Evolutionary conservation across 805 yeast genomes (phyloP), one percentile per base, ranked within the genome.

Genomic region (Candida ovalis): DNA sequence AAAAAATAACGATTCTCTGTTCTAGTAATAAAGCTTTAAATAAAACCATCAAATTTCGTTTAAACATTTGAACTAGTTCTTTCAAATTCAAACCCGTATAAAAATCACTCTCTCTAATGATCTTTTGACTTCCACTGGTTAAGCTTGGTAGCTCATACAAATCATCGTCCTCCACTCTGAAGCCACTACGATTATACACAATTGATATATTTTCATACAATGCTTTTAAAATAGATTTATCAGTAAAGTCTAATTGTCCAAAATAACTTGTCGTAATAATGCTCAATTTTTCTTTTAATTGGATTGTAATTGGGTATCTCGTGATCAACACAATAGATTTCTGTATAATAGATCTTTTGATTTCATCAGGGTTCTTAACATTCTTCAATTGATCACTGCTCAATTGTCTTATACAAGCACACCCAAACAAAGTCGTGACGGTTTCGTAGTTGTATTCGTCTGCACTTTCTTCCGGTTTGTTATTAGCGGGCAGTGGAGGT

Each of bases 321-420:
- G 69, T 59, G n/a, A 94, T 78, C 35, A 94, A 83, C 4, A 94
- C 96, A 25, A 94, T 79, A 0, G 96, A 84, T 61, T 94, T 94
- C 60, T 94, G 99, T 2, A 94, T 91, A 0, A 89, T 82, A 1
- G 96, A 86, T 48, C 99, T 73, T 44, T 57, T 63, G 22, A 52
- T 37, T 19, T 59, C 55, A 18, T 50, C 44, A 17, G 52, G 47
- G 25, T 61, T 52, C 47, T 72, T 75, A 3, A 77, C 43, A 18
- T 51, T 47, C 27, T 49, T 61, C 48, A 92, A 69, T 25, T 83
- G 84, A 25, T 77, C 75, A 1, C 86, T 72, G 38, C 78, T 73
- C 38, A 92, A 76, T 66, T 92, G 98, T 35, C 96, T 76, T 25
- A 91, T 88, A 68, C 99, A 94, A 0, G 96, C 84, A 52, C 96